Evolutionary conservation across 306 rosid species (phyloP), one percentile per base, ranked within the genome.

Genomic region (Phaseolus lunatus): DNA sequence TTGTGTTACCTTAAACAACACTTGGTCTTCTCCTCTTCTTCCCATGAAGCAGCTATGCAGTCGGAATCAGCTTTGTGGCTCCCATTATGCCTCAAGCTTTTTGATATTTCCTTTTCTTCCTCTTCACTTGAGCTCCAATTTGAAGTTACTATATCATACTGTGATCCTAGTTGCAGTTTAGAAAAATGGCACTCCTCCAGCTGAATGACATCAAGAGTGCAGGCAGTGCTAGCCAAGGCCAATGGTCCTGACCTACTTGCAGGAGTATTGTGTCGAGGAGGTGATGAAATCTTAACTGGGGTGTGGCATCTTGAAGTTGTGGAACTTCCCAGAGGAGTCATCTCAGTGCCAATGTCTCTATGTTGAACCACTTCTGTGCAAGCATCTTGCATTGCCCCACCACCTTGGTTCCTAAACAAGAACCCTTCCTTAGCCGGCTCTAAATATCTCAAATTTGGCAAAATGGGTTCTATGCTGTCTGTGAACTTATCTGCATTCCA

Each of bases 311-410:
- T 89, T 73, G 99, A 91, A 53, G 97, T 90, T 22, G 97, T 92
- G 53, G 98, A 96, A 77, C 98, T 96, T 37, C 98, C 99, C n/a
- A 91, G 84, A 18, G 99, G 98, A 41, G 97, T 91, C 97, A 96
- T 96, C 68, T 93, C 99, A 2, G 99, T 93, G 41, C 99, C 99
- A 50, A 83, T 76, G 80, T 92, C 99, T 72, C 86, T 84, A 39
- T 96, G 98, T 33, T 93, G 84, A 62, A 87, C 76, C 74, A 84
- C 71, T 75, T 87, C 92, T 13, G 93, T 83, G 79, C 80, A 84
- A 3, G 90, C 85, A 56, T 85, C 90, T 81, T 83, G 81, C 93
- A 84, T 84, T 79, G 81, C 69, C 27, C 77, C 87, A 43, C 75
- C 78, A 19, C 86, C 85, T 27, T 77, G 78, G 84, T 90, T 90